A percentile compares a stretch with the other conserved stretches of the same genome.
These are phyloP conservation scores for Fusarium vanettenii DNA, from an alignment of 2,329 filamentous ascomycete species.

Conservation along the genomic window DNA sequence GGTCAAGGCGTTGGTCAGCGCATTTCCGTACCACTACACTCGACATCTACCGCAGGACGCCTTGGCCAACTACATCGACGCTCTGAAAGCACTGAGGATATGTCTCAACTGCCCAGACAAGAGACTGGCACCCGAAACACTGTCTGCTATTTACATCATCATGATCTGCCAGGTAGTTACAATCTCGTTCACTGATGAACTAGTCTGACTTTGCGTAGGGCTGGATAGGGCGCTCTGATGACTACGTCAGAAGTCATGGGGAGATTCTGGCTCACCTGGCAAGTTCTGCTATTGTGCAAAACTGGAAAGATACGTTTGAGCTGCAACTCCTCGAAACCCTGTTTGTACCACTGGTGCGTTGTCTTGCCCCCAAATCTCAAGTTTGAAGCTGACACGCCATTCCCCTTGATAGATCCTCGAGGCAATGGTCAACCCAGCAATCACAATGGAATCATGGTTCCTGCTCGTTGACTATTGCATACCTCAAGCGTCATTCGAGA, in stretches of 20 bases:
- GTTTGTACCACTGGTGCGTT: background rate
- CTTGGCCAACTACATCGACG: conserved; percentile 41
- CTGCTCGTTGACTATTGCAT: background rate
- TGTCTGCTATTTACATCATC: conserved; percentile 49
- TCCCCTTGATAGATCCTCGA: background rate
- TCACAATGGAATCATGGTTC: background rate
- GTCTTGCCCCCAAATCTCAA: too few relatives aligned
- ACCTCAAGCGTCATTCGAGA: background rate
- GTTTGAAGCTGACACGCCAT: background rate
- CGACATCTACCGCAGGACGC: conserved; percentile 23
- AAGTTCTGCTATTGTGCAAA: background rate
- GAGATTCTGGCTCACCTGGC: background rate
- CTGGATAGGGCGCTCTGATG: conserved; percentile 43
- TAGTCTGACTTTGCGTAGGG: conserved; percentile 34
- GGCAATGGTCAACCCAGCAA: background rate
- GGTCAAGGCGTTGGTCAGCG: conserved; percentile 41
- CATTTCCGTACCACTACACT: conserved; percentile 36
- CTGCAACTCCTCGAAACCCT: background rate
- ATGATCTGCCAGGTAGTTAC: conserved; percentile 52
- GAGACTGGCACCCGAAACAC: conserved; percentile 40
- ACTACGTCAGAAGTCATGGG: background rate
- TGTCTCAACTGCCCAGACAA: conserved; percentile 33
- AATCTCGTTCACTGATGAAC: too few relatives aligned
- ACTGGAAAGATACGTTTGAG: background rate
- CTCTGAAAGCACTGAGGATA: conserved; percentile 39